These are phyloP conservation scores for Trichoderma sp. DNA, from an alignment of 2,329 filamentous ascomycete genomes.

Conservation along the genomic window DNA sequence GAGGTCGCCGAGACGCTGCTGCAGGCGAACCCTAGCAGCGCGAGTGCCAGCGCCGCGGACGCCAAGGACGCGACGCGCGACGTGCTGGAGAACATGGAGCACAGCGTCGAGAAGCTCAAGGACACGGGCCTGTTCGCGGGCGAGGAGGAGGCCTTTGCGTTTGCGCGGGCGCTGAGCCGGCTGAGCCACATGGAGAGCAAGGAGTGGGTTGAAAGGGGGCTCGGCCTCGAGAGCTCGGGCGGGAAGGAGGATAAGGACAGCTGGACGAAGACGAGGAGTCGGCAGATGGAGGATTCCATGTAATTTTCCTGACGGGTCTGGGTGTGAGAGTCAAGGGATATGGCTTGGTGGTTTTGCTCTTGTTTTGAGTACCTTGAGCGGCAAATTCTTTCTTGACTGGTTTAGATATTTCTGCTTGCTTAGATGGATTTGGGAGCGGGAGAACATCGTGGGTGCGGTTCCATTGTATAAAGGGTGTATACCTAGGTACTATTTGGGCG, in stretches of 20 bases:
- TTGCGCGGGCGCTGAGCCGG: constrained; percentile 82
- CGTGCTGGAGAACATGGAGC: constrained; percentile 84
- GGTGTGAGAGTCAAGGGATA: too few species aligned
- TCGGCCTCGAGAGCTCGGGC: constrained; percentile 65
- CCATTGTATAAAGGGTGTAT: background rate
- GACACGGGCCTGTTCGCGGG: constrained; percentile 85
- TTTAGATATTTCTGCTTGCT: background rate
- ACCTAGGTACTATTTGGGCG: background rate
- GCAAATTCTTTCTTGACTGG: background rate
- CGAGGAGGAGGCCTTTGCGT: constrained; percentile 95
- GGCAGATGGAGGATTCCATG: constrained; percentile 70
- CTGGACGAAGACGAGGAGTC: constrained; percentile 66
- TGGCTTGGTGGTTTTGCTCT: background rate
- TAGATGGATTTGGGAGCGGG: constrained; percentile 5
- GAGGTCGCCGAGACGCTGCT: constrained; percentile 65
- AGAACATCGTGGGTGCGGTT: background rate
- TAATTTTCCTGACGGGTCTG: constrained; percentile 38
- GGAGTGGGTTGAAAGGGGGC: constrained; percentile 89
- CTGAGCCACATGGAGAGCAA: constrained; percentile 90
- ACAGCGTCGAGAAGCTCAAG: constrained; percentile 83
- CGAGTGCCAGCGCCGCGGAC: background rate
- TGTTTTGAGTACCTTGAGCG: constrained; percentile 10
- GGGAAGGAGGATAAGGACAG: constrained; percentile 66
- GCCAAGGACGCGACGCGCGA: constrained; percentile 72
- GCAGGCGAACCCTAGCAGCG: constrained; percentile 48